Conservation (phyloP, 441 rosid genomes). For the Jatropha multifida region DNA sequence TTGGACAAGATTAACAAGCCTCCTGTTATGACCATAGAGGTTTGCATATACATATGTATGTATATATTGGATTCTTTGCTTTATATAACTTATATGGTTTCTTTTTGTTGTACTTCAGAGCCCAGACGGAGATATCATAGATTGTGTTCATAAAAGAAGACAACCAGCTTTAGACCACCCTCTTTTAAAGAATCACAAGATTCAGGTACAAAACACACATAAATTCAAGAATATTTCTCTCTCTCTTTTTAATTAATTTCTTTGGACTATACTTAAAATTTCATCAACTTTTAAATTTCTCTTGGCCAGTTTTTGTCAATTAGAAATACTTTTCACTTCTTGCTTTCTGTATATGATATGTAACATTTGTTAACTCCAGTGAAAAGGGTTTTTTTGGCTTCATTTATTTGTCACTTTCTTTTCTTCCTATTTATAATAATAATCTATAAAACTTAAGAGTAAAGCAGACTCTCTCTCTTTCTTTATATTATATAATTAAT, state of each 20-base stretch:
- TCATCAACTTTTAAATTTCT: too few species aligned
- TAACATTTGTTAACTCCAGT: not conserved
- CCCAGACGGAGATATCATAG: constrained; percentile 93
- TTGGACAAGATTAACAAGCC: constrained; percentile 82
- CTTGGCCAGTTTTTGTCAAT: too few species aligned
- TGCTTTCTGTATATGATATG: too few species aligned
- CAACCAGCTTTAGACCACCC: constrained; percentile 99
- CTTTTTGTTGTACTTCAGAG: constrained; percentile 46
- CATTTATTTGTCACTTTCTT: constrained; percentile 42
- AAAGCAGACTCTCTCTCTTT: constrained; percentile 1
- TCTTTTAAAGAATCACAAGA: constrained; percentile 84
- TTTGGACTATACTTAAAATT: too few species aligned
- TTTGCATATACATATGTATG: constrained; percentile 1
- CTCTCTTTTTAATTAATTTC: too few species aligned
- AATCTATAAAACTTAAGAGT: constrained; percentile 1
- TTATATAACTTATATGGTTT: constrained; percentile 5
- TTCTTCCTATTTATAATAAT: not conserved
- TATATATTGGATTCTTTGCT: not conserved
- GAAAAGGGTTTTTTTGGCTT: constrained; percentile 65
- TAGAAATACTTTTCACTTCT: too few species aligned
- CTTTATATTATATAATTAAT: not conserved
- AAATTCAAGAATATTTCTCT: too few species aligned
- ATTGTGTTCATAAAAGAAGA: constrained; percentile 77
- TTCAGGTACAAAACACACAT: constrained; percentile 53
- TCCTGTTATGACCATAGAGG: constrained; percentile 77